Evolutionary conservation across 1,284 basidiomycete genomes (phyloP), one percentile per base, ranked within the genome.

Genomic region (Violaceomyces palustris): DNA sequence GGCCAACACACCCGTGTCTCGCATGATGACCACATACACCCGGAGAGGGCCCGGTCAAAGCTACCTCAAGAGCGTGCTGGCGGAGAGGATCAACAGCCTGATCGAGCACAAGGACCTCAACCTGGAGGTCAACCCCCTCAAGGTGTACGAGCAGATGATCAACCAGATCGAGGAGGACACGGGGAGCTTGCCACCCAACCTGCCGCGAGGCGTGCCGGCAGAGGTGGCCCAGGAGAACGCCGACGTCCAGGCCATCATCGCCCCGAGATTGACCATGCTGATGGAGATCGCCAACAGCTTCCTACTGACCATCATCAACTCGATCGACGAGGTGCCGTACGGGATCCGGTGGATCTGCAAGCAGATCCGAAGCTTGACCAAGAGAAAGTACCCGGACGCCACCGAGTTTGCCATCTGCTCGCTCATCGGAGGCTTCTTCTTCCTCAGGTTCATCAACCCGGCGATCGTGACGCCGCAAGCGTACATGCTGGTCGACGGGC

Each of bases 21-120:
- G 94, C 35, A 97, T 98, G 93, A 97, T 99, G 93, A 97, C 94
- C 30, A 97, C 93, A 17, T 99, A 98, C 77, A 97, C 93, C 35
- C 86, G 94, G 45, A 85, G 94, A 56, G 93, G 92, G 38, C 93
- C 94, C 0, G 93, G 93, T 58, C 93, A 98, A 75, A 88, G 87
- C 66, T 99, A 97, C 74, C 82, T 99, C 60, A 97, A 97, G 78
- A 85, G 86, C 58, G 91, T 97, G 25, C 79, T 99, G 38, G 89
- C 93, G 11, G 92, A 96, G 74, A 84, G 93, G 45, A 96, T 99
- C 77, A 97, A 97, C 77, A 90, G 87, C 68, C 79, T 99, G 55
- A 94, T 97, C 65, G 93, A 96, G 75, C 91, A 97, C 79, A 93
- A 96, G 76, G 91, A 97, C 70, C 82, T 96, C 59, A 97, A 97